These are phyloP conservation scores for Anisodus tanguticus DNA, from an alignment of 257 asterid species.

Conservation along the genomic window DNA sequence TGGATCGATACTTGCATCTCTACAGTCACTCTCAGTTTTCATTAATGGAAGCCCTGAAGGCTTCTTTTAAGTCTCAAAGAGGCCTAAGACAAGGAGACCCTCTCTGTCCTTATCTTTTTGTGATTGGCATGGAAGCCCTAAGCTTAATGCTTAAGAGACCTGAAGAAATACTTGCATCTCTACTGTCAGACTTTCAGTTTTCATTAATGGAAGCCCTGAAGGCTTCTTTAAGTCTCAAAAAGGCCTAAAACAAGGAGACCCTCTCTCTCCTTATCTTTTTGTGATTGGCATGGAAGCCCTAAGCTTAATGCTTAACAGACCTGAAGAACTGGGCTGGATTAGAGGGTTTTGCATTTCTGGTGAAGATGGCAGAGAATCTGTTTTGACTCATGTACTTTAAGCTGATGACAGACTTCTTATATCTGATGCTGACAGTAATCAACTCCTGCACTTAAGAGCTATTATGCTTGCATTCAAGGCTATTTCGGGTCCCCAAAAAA, in stretches of 20 bases:
- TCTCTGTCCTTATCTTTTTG: not conserved
- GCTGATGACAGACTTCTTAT: not conserved
- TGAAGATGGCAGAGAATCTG: not conserved
- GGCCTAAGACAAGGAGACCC: not conserved
- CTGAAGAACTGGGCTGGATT: constrained; percentile 4
- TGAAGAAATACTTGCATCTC: not conserved
- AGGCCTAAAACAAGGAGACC: not conserved
- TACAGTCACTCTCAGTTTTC: not conserved
- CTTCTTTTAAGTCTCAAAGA: not conserved
- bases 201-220: not conserved
- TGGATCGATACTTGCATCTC: constrained; percentile 1
- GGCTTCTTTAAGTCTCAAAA: not conserved
- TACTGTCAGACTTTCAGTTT: not conserved
- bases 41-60: not conserved
- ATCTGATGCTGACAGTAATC: not conserved
- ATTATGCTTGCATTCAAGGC: not conserved
- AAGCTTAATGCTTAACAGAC: not conserved
- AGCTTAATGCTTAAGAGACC: constrained; percentile 6
- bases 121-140: not conserved
- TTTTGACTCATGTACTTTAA: not conserved
- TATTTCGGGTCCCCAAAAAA: not conserved
- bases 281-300: not conserved
- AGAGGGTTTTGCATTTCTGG: not conserved
- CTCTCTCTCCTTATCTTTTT: not conserved
- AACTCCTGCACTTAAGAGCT: not conserved